These are phyloP conservation scores for Magnusiomyces tetraspermus DNA, from an alignment of 1,139 yeast genomes.

Conservation along the genomic window DNA sequence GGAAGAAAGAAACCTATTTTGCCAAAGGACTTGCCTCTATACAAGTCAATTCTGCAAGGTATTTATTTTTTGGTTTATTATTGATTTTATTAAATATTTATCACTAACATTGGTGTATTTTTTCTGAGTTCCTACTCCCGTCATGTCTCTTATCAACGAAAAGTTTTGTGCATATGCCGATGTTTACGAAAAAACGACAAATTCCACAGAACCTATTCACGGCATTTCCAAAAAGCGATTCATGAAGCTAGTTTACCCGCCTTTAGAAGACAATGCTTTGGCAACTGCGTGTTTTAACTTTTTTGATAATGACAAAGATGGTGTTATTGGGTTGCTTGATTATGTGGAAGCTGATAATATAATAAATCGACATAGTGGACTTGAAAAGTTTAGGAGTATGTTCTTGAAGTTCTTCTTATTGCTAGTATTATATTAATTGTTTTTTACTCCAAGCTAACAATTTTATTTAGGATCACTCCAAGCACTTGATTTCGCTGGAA, in stretches of 20 bases:
- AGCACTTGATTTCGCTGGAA: too few relatives aligned
- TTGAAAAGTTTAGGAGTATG: not conserved
- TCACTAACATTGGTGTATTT: too few relatives aligned
- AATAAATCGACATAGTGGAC: not conserved
- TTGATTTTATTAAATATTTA: not conserved
- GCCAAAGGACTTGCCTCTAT: too few relatives aligned
- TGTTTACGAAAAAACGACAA: not conserved
- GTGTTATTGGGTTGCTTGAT: constrained; percentile 23
- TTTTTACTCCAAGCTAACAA: too few relatives aligned
- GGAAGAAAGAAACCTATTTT: not conserved
- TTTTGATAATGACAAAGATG: constrained; percentile 23
- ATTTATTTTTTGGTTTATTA: not conserved
- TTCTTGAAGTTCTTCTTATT: not conserved
- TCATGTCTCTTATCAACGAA: too few relatives aligned
- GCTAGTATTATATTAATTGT: too few relatives aligned
- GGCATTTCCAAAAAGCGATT: constrained; percentile 19
- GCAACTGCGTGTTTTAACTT: constrained; percentile 14
- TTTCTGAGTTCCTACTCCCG: too few relatives aligned
- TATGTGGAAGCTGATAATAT: constrained; percentile 12
- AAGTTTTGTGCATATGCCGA: constrained; percentile 5
- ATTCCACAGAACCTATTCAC: constrained; percentile 1
- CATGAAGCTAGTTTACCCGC: constrained; percentile 11
- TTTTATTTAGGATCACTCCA: too few relatives aligned
- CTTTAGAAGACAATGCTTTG: constrained; percentile 14
- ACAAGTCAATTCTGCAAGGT: too few relatives aligned